Evolutionary conservation across 164 flowering plant species (phyloP).

Genomic region (Chimonanthus praecox): DNA sequence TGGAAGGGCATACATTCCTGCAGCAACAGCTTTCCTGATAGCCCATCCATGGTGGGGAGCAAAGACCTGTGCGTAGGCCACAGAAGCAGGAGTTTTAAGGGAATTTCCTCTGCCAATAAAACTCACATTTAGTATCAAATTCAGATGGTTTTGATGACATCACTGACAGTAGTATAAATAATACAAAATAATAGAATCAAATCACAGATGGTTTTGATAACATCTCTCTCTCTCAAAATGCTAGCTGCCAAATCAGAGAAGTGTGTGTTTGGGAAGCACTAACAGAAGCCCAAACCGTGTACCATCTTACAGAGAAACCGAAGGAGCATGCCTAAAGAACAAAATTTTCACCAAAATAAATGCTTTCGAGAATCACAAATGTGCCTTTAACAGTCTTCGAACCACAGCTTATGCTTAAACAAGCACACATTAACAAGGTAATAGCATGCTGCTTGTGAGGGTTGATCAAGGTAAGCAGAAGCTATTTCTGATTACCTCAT

Average conservation of each 20-base stretch:
- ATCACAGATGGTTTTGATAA: no score
- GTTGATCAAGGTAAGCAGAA: neutral
- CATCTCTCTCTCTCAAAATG: no score
- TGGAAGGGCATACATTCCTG: conserved; percentile 84
- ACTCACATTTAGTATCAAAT: neutral
- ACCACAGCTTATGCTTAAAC: neutral
- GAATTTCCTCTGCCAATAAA: conserved; percentile 53
- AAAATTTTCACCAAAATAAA: no score
- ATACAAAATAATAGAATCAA: no score
- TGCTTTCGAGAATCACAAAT: neutral
- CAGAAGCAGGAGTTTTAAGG: conserved; percentile 65
- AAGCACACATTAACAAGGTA: neutral
- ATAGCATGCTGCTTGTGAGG: neutral
- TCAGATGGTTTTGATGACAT: neutral
- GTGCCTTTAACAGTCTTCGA: no score
- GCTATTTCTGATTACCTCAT: neutral
- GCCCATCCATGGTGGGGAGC: conserved; percentile 86
- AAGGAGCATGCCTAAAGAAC: no score
- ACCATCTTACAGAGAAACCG: no score
- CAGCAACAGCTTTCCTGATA: conserved; percentile 73
- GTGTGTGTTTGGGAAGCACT: no score
- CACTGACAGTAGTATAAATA: neutral
- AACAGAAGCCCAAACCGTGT: no score
- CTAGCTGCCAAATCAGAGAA: no score
- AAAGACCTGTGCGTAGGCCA: conserved; percentile 62